Evolutionary conservation across 2,329 filamentous ascomycete genomes (phyloP).

Genomic region (Fusarium haematococcum): DNA sequence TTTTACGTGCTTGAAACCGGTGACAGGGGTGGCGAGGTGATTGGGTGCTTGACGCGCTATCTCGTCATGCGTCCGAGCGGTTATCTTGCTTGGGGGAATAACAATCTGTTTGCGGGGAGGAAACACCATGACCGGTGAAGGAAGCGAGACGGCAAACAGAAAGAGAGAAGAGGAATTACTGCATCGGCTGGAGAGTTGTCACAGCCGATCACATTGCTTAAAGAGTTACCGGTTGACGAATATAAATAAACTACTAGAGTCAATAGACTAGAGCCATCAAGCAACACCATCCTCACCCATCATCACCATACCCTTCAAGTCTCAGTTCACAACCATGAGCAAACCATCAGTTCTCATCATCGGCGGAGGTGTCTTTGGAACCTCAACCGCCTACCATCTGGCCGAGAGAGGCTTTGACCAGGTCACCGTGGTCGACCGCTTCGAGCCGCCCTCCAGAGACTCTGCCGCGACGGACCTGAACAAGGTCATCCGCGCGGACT

Average conservation of each 20-base stretch:
- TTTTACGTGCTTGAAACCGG: not conserved
- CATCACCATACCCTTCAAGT: not conserved
- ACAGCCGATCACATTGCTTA: constrained; percentile 47
- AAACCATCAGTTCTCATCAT: constrained; percentile 51
- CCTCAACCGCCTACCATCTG: constrained; percentile 62
- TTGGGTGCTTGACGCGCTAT: not conserved
- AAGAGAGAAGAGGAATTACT: not conserved
- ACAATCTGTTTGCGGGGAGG: not conserved
- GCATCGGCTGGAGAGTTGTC: constrained; percentile 1
- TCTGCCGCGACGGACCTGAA: constrained; percentile 72
- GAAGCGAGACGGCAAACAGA: not conserved
- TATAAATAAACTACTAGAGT: constrained; percentile 25
- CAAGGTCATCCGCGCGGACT: constrained; percentile 71
- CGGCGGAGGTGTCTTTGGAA: constrained; percentile 63
- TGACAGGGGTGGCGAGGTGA: not conserved
- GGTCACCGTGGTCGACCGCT: constrained; percentile 61
- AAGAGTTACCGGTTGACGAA: constrained; percentile 4
- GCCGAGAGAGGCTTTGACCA: constrained; percentile 56
- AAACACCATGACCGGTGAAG: not conserved
- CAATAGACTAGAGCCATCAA: constrained; percentile 25
- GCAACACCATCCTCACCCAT: not conserved
- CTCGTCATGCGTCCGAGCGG: not conserved
- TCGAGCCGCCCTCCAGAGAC: constrained; percentile 54
- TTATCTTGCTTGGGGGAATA: not conserved
- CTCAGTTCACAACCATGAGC: constrained; percentile 35